Evolutionary conservation across 2,329 filamentous ascomycete species (phyloP).

Genomic region (Didymosphaeria variabile): DNA sequence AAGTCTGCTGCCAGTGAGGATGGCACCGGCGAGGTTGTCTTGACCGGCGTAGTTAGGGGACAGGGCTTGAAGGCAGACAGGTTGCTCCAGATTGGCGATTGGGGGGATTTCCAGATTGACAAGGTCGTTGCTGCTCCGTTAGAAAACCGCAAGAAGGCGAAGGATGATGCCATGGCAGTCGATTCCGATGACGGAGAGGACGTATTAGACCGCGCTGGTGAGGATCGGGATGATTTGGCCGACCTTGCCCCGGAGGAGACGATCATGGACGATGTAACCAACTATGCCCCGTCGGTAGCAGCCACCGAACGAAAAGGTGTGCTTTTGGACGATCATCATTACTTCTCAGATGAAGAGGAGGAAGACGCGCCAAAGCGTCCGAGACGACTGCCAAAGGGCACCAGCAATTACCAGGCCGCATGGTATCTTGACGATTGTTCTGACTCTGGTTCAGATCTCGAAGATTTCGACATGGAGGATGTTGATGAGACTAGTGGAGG

Average conservation of each 20-base stretch:
- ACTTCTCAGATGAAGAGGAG: slow-evolving; percentile 89
- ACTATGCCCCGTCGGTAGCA: slow-evolving; percentile 55
- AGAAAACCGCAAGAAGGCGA: slow-evolving; percentile 64
- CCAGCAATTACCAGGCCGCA: slow-evolving; percentile 90
- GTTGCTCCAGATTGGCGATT: slow-evolving; percentile 89
- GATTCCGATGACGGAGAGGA: slow-evolving; percentile 64
- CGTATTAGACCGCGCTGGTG: slow-evolving; percentile 74
- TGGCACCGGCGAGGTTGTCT: slow-evolving; percentile 66
- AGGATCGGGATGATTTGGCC: slow-evolving; percentile 83
- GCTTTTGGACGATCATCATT: slow-evolving; percentile 94
- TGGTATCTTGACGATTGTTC: slow-evolving; percentile 90
- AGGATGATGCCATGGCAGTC: slow-evolving; percentile 72
- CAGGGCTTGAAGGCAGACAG: slow-evolving; percentile 89
- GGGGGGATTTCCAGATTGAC: slow-evolving; percentile 91
- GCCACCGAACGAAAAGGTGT: slow-evolving; percentile 76
- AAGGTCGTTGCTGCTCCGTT: slow-evolving; percentile 84
- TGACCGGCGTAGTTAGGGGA: slow-evolving; percentile 88
- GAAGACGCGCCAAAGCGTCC: slow-evolving; percentile 67
- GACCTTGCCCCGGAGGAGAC: slow-evolving; percentile 88
- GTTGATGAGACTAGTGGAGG: slow-evolving; percentile 59
- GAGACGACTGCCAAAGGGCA: slow-evolving; percentile 85
- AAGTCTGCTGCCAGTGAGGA: slow-evolving; percentile 57
- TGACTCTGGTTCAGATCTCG: slow-evolving; percentile 85
- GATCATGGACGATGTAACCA: slow-evolving; percentile 75
- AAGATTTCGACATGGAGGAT: slow-evolving; percentile 67